Evolutionary conservation across 2,329 filamentous ascomycete species (phyloP).

Genomic region (Plenodomus lindquistii): DNA sequence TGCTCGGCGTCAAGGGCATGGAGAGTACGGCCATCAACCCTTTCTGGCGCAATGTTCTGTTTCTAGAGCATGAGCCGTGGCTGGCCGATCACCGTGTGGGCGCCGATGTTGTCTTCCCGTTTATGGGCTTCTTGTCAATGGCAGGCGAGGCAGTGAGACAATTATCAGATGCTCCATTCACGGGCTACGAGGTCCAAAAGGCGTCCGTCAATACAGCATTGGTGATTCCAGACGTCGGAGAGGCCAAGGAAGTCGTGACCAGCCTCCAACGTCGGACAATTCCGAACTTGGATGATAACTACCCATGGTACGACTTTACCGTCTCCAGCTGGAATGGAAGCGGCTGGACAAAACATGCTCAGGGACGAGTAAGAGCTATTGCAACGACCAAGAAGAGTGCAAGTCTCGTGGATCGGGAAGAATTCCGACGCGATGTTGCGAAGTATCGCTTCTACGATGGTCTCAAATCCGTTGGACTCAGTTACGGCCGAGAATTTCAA

Average conservation of each 20-base stretch:
- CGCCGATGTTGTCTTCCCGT: conserved; percentile 48
- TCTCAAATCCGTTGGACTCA: neutral
- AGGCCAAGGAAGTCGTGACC: neutral
- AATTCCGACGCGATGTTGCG: neutral
- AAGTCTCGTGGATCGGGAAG: neutral
- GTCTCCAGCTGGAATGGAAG: neutral
- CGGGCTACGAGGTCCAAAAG: neutral
- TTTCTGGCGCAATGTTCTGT: conserved; percentile 9
- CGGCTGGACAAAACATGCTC: neutral
- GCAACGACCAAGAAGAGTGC: neutral
- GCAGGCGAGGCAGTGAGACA: conserved; percentile 35
- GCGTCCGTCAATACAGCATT: neutral
- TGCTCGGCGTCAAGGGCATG: conserved; percentile 8
- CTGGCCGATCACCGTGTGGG: conserved; percentile 49
- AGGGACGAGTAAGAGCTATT: neutral
- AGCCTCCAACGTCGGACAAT: neutral
- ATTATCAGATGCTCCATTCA: neutral
- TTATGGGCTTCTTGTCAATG: conserved; percentile 50
- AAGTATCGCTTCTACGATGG: neutral
- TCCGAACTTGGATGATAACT: neutral
- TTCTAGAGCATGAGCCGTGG: conserved; percentile 46
- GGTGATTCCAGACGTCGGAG: neutral
- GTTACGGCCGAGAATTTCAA: neutral
- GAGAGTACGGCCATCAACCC: conserved; percentile 8
- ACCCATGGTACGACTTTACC: neutral